Conservation (phyloP, 129 eudicot species). For the Dittrichia graveolens region DNA sequence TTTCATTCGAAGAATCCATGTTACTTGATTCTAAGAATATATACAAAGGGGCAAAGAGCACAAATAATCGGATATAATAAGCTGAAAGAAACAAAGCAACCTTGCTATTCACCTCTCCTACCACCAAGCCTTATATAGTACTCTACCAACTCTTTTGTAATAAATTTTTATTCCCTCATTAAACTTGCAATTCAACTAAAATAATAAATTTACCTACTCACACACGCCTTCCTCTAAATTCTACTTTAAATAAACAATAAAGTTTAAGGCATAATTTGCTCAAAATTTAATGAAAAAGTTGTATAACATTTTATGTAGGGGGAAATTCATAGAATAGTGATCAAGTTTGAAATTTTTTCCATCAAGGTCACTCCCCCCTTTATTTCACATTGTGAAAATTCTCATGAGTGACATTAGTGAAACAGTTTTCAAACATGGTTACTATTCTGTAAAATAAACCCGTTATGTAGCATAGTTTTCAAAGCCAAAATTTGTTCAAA, state of each 20-base stretch:
- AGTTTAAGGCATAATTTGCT: neutral
- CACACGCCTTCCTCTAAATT: neutral
- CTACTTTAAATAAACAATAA: neutral
- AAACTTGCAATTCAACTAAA: neutral
- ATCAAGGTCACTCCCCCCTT: no score
- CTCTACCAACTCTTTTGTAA: neutral
- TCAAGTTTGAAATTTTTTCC: no score
- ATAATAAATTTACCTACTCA: neutral
- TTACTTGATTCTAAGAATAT: slow-evolving; percentile 18
- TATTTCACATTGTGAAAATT: no score
- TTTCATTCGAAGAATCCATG: slow-evolving; percentile 26
- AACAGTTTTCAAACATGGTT: no score
- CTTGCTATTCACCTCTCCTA: slow-evolving; percentile 15
- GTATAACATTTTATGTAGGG: neutral
- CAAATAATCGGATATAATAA: neutral
- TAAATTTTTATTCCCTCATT: slow-evolving; percentile 3
- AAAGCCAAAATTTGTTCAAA: no score
- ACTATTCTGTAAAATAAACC: no score
- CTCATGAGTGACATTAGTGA: no score
- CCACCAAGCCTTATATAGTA: slow-evolving; percentile 2
- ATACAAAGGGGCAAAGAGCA: no score
- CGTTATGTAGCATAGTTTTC: no score
- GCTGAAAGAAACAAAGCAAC: slow-evolving; percentile 9
- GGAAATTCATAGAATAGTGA: no score
- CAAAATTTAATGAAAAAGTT: neutral